Conservation (phyloP, 2,329 filamentous ascomycete species). For the Fusarium mundagurra region DNA sequence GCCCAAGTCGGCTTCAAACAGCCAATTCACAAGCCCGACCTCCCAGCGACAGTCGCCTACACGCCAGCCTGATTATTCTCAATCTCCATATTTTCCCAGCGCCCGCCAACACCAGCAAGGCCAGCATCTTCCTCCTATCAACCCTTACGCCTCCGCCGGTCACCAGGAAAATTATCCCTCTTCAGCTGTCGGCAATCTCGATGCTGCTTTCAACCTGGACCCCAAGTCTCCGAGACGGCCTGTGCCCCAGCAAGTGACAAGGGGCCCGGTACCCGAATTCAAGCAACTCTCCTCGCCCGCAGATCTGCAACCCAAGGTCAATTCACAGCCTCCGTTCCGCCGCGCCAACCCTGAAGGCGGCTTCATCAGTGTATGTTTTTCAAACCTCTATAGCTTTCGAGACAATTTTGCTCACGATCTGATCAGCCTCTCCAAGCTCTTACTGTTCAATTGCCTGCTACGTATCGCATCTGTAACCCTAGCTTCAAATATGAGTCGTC, state of each 20-base stretch:
- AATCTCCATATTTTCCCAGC: slow-evolving; percentile 67
- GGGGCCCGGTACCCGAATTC: slow-evolving; percentile 87
- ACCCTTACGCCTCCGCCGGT: slow-evolving; percentile 69
- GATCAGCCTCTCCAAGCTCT: slow-evolving; percentile 90
- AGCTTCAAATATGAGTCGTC: slow-evolving; percentile 99
- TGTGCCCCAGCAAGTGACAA: slow-evolving; percentile 57
- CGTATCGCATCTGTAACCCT: slow-evolving; percentile 98
- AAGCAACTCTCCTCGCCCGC: slow-evolving; percentile 76
- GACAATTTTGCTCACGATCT: slow-evolving; percentile 17
- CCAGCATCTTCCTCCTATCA: slow-evolving; percentile 79
- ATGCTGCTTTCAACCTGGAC: slow-evolving; percentile 69
- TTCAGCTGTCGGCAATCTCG: slow-evolving; percentile 76
- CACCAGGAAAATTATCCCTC: slow-evolving; percentile 76
- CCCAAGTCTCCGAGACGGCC: slow-evolving; percentile 68
- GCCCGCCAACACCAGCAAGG: slow-evolving; percentile 51
- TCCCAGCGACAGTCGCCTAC: slow-evolving; percentile 81
- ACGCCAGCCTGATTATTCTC: slow-evolving; percentile 69
- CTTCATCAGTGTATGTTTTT: slow-evolving; percentile 86
- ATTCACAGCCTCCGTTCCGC: slow-evolving; percentile 87
- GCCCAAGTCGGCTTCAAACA: slow-evolving; percentile 68
- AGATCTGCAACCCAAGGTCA: slow-evolving; percentile 85
- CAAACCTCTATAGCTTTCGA: not conserved
- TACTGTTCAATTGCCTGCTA: slow-evolving; percentile 90
- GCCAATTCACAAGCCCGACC: slow-evolving; percentile 63
- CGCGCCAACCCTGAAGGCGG: slow-evolving; percentile 96